Conservation (phyloP, 1,139 yeast species). For the Martiniozyma asiatica region DNA sequence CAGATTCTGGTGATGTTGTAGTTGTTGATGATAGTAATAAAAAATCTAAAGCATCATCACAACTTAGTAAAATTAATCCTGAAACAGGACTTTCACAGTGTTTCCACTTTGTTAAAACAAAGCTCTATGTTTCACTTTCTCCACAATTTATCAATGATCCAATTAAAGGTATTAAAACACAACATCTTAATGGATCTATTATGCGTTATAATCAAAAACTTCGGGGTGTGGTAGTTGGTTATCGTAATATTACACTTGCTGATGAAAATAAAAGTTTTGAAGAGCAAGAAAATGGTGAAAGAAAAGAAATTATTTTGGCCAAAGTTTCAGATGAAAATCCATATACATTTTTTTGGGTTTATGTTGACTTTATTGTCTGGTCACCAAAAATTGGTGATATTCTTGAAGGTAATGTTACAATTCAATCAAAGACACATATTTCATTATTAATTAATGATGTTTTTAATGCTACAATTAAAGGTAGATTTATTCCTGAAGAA, state of each 20-base stretch:
- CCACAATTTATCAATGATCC: conserved; percentile 65
- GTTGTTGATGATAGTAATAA: background rate
- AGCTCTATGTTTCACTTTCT: conserved; percentile 74
- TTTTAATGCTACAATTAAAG: conserved; percentile 85
- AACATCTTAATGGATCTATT: conserved; percentile 80
- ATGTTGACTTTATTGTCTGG: conserved; percentile 82
- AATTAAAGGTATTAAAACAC: conserved; percentile 64
- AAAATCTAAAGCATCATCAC: conserved; percentile 1
- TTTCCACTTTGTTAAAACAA: conserved; percentile 51
- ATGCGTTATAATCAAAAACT: conserved; percentile 70
- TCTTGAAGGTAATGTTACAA: conserved; percentile 75
- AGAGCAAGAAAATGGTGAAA: conserved; percentile 17
- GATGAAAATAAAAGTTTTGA: conserved; percentile 21
- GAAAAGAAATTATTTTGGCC: conserved; percentile 32
- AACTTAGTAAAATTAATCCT: conserved; percentile 16
- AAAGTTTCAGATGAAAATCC: conserved; percentile 74
- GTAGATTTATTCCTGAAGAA: conserved; percentile 64
- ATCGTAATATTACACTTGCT: conserved; percentile 45
- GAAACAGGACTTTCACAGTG: conserved; percentile 43
- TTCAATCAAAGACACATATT: conserved; percentile 92
- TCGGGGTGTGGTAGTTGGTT: conserved; percentile 76
- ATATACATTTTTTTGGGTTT: conserved; percentile 76
- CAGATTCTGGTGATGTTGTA: background rate
- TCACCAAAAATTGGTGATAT: conserved; percentile 75
- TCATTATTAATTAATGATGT: conserved; percentile 87